Evolutionary conservation across 1,139 yeast species (phyloP).

Genomic region (Martiniozyma asiatica): DNA sequence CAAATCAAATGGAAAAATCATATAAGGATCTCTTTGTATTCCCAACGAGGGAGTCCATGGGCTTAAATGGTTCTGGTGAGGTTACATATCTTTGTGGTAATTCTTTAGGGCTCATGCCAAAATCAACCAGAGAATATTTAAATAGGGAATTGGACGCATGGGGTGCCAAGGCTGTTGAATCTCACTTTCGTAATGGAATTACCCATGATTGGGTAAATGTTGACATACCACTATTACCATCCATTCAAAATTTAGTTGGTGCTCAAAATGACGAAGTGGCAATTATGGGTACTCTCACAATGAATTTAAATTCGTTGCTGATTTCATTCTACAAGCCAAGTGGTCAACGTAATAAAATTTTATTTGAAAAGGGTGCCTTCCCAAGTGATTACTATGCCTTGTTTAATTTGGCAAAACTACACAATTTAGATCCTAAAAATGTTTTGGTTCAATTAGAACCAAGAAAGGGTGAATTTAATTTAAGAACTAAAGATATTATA

Average conservation of each 20-base stretch:
- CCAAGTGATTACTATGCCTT: conserved; percentile 90
- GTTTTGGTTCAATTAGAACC: conserved; percentile 58
- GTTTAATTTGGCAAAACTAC: conserved; percentile 55
- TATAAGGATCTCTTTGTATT: conserved; percentile 15
- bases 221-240: conserved; percentile 62
- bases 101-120: conserved; percentile 85
- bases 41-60: conserved; percentile 22
- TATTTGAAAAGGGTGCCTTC: conserved; percentile 79
- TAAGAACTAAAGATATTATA: conserved; percentile 55
- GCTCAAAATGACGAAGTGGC: conserved; percentile 68
- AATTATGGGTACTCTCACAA: conserved; percentile 76
- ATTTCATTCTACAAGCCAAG: conserved; percentile 68
- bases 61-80: conserved; percentile 8
- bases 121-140: conserved; percentile 43
- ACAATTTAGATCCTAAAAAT: conserved; percentile 41
- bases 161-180: conserved; percentile 68
- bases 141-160: conserved; percentile 68
- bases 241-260: conserved; percentile 66
- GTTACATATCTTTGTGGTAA: conserved; percentile 74
- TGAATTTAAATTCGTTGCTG: conserved; percentile 62
- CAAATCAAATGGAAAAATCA: no score
- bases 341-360: conserved; percentile 44
- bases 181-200: conserved; percentile 50
- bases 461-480: conserved; percentile 38
- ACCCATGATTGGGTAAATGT: conserved; percentile 69